Evolutionary conservation across 169 alveolate genomes (phyloP).

Genomic region (Neospora caninum): DNA sequence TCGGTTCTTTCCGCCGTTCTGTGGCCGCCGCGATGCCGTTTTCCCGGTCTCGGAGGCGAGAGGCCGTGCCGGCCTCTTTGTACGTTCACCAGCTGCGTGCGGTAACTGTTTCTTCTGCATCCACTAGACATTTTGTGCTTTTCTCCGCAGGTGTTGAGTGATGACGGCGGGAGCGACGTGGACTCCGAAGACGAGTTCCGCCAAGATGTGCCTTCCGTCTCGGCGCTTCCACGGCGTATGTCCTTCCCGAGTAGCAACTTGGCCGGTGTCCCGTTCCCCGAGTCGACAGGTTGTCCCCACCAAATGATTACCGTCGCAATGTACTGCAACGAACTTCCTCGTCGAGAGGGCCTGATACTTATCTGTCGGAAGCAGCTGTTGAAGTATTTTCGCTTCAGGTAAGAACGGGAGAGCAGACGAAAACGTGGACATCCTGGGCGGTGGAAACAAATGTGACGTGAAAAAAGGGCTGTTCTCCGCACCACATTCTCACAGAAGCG

Average conservation of each 20-base stretch:
- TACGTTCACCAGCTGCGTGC: too few relatives aligned
- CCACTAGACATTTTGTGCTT: neutral
- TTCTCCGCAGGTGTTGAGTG: neutral
- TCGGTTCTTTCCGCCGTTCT: too few relatives aligned
- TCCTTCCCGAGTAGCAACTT: slow-evolving; percentile 7
- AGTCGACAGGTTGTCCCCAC: neutral
- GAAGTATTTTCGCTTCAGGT: slow-evolving; percentile 3
- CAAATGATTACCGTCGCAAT: neutral
- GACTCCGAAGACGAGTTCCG: neutral
- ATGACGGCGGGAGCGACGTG: neutral
- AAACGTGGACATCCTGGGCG: too few relatives aligned
- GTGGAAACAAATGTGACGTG: too few relatives aligned
- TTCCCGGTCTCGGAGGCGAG: too few relatives aligned
- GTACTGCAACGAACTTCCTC: neutral
- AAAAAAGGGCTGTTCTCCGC: too few relatives aligned
- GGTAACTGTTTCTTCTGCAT: neutral
- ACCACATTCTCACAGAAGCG: too few relatives aligned
- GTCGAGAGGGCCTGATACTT: neutral
- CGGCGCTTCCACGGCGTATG: neutral
- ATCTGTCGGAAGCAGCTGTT: neutral
- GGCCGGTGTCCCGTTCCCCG: neutral
- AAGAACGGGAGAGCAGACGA: neutral
- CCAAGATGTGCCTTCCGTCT: neutral
- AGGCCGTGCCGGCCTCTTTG: too few relatives aligned
- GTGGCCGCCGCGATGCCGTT: too few relatives aligned